Evolutionary conservation across 2,329 filamentous ascomycete genomes (phyloP), one percentile per base, ranked within the genome.

Genomic region (Cladophialophora exuberans): DNA sequence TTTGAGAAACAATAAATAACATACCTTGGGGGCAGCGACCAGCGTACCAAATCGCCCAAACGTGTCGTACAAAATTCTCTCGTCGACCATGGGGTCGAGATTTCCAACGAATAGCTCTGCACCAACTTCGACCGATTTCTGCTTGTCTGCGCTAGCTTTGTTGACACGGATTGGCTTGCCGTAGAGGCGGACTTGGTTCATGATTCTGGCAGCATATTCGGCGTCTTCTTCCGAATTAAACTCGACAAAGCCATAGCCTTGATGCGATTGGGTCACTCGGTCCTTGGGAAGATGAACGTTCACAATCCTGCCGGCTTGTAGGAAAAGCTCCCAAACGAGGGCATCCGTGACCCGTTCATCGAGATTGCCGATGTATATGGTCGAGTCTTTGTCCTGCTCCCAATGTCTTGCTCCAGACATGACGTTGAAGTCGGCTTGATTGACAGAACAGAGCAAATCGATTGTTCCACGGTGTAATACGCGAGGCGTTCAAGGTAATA

Each of bases 251-350:
- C 94, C 94, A 79, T 97, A 99, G 65, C 94, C 94, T 75, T 97
- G 94, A 73, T 99, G 94, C 54, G 87, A 88, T 70, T 97, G 91
- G 42, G 94, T 97, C 65, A 99, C 94, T 72, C 94, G 90, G 74
- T 99, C 94, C 79, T 97, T 96, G 52, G 94, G 94, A 70, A 99
- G 86, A 76, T 99, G 94, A 61, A 99, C 93, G 75, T 97, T 97
- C 70, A 96, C 90, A 67, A 99, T 95, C 65, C 93, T 92, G 52
- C 94, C 94, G 71, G 92, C 91, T 78, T 99, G 94, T 52, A 97
- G 86, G 91, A 97, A 97, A 67, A 99, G 82, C 79, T 99, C 94
- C 87, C 94, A 97, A 64, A 99, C 85, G 64, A 96, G 83, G 65
- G 88, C 86, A 70, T 96, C 90, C 42, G 87, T 88, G 63, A 94